Conservation (phyloP, 2,329 filamentous ascomycete species). For the Colletotrichum endophyticum region DNA sequence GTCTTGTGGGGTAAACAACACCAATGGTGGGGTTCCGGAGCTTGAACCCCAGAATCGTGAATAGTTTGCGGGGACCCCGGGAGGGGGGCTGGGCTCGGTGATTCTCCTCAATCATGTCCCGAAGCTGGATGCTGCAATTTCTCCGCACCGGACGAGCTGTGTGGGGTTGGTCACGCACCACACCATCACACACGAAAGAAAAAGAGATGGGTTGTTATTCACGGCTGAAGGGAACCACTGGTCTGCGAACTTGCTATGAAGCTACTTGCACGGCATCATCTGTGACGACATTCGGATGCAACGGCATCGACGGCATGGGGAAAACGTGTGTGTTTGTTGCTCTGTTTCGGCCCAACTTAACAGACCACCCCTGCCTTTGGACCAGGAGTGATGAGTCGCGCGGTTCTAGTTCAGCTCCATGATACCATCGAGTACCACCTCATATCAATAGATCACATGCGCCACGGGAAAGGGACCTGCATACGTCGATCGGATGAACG, state of each 20-base stretch:
- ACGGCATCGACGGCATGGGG: neutral
- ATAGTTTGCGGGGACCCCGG: neutral
- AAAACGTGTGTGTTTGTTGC: neutral
- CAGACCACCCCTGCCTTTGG: neutral
- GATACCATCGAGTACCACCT: neutral
- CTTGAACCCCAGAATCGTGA: slow-evolving; percentile 1
- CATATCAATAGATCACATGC: neutral
- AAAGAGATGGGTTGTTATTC: neutral
- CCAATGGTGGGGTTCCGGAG: neutral
- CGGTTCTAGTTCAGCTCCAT: neutral
- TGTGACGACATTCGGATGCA: neutral
- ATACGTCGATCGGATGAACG: slow-evolving; percentile 3
- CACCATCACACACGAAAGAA: neutral
- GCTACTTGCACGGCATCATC: neutral
- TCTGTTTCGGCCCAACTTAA: neutral
- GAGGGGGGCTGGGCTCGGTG: slow-evolving; percentile 2
- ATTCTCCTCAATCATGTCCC: slow-evolving; percentile 12
- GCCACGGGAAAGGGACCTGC: neutral
- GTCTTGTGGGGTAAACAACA: neutral
- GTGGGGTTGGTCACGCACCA: neutral
- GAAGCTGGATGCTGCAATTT: neutral
- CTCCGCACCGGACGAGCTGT: neutral
- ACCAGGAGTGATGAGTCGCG: neutral
- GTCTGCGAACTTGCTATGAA: neutral
- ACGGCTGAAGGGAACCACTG: neutral